phyloP scores from a whole-genome alignment of 305 asterid genomes.

The Petunia hybrid region DNA sequence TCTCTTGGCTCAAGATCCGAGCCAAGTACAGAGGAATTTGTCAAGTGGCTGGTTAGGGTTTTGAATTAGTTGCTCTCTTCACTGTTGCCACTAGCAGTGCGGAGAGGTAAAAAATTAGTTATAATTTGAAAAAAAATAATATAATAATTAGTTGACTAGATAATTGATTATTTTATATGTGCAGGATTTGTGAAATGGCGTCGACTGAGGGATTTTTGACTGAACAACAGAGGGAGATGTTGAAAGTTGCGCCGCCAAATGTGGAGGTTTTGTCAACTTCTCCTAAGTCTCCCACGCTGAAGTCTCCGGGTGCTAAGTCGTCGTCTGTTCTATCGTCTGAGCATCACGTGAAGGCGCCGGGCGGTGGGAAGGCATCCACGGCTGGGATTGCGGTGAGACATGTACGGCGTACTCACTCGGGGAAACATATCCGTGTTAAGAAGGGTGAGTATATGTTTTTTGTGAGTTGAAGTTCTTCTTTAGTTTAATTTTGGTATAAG shows the following conservation, averaged over 20 bases:
- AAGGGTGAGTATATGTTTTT: constrained; percentile 63
- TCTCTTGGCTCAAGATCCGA: constrained; percentile 91
- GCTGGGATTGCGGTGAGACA: constrained; percentile 74
- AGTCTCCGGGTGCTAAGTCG: constrained; percentile 50
- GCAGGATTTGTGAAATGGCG: constrained; percentile 79
- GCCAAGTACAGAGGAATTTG: constrained; percentile 66
- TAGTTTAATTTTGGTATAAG: not conserved
- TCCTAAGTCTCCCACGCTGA: constrained; percentile 57
- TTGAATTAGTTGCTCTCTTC: constrained; percentile 27
- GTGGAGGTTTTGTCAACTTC: constrained; percentile 79
- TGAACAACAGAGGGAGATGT: constrained; percentile 88
- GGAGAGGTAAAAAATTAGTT: constrained; percentile 31
- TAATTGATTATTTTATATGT: constrained; percentile 25
- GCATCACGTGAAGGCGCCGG: constrained; percentile 75
- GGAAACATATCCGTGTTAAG: constrained; percentile 76
- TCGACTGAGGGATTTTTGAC: constrained; percentile 89
- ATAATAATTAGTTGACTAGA: not conserved
- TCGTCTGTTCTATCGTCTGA: constrained; percentile 58
- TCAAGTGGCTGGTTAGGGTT: constrained; percentile 19
- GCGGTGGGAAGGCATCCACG: constrained; percentile 67
- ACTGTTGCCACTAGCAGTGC: constrained; percentile 32
- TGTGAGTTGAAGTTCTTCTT: not conserved
- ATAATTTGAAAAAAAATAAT: not conserved
- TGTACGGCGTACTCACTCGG: constrained; percentile 86
- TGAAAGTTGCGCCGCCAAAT: constrained; percentile 78